Conservation (phyloP, 768 basidiomycete genomes). For the Suillus decipiens region DNA sequence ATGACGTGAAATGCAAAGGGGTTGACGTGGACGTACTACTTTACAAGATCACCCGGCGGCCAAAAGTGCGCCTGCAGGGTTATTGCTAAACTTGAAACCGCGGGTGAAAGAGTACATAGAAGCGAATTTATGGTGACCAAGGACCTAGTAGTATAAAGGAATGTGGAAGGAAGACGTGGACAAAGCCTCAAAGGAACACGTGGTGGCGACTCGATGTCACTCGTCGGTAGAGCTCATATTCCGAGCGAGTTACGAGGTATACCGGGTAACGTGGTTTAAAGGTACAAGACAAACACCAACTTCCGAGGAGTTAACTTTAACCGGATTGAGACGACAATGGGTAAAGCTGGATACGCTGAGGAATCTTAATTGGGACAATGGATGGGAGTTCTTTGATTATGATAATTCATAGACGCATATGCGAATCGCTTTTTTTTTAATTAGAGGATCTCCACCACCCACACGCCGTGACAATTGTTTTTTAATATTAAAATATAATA, state of each 20-base stretch:
- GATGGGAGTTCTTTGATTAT: too few species aligned
- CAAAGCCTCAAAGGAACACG: not conserved
- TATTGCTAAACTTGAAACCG: not conserved
- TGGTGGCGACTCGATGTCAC: not conserved
- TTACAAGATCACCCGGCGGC: slow-evolving; percentile 1
- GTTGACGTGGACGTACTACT: not conserved
- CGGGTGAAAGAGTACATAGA: too few species aligned
- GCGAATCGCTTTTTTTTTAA: too few species aligned
- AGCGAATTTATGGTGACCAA: too few species aligned
- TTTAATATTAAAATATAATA: not conserved
- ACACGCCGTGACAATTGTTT: not conserved
- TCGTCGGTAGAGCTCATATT: not conserved
- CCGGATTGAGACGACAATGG: slow-evolving; percentile 8
- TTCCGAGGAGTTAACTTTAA: not conserved
- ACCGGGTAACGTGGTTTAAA: not conserved
- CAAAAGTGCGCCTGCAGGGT: not conserved
- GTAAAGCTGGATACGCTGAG: not conserved
- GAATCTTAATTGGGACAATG: too few species aligned
- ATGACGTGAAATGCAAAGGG: not conserved
- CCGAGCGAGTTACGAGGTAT: not conserved
- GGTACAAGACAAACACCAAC: not conserved
- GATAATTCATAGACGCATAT: too few species aligned
- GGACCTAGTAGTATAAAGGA: too few species aligned
- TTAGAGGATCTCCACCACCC: too few species aligned
- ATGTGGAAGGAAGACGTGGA: not conserved